Evolutionary conservation across 2,329 filamentous ascomycete genomes (phyloP).

Genomic region (Calonectria ilicicola): DNA sequence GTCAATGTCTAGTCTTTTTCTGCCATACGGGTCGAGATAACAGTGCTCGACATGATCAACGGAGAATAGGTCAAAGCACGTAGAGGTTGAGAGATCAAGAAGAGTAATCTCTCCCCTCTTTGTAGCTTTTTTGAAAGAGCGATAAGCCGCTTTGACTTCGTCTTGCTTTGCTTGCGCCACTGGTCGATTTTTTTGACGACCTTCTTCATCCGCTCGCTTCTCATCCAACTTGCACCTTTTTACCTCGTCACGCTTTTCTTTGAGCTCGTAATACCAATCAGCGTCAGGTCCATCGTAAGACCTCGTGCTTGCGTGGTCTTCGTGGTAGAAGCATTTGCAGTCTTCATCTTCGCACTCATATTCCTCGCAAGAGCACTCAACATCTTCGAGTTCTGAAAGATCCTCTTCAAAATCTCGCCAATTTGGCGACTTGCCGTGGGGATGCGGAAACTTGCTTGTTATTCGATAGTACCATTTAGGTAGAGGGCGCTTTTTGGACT

Average conservation of each 20-base stretch:
- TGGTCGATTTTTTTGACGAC: neutral
- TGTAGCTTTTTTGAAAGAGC: neutral
- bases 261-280: neutral
- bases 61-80: neutral
- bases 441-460: neutral
- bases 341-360: neutral
- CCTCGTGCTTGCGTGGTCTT: neutral
- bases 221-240: neutral
- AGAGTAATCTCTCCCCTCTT: neutral
- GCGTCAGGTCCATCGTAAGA: neutral
- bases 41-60: neutral
- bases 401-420: neutral
- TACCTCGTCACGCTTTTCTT: neutral
- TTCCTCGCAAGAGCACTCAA: neutral
- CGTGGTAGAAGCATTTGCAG: neutral
- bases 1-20: neutral
- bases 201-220: neutral
- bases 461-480: neutral
- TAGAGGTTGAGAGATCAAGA: neutral
- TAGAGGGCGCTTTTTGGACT: neutral
- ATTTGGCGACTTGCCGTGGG: neutral
- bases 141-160: neutral
- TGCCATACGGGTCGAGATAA: neutral
- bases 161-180: neutral
- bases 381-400: neutral